Conservation (phyloP, 1,139 yeast genomes). For the Cylindricascospora bacillispora region DNA sequence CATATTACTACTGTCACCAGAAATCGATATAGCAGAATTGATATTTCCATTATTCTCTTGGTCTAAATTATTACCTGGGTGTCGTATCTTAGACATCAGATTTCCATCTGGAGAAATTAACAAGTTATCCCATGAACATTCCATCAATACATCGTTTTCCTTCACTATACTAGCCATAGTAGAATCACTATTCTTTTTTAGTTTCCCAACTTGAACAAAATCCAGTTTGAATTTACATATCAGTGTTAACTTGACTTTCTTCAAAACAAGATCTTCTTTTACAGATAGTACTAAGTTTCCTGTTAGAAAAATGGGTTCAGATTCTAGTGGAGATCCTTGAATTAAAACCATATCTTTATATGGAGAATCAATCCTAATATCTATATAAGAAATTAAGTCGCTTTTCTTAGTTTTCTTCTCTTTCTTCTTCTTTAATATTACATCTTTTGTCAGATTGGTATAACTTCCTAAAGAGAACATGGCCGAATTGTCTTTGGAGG, state of each 20-base stretch:
- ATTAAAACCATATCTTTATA: slow-evolving; percentile 43
- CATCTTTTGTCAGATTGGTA: too few relatives aligned
- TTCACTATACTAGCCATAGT: slow-evolving; percentile 34
- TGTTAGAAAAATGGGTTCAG: slow-evolving; percentile 38
- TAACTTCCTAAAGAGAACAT: too few relatives aligned
- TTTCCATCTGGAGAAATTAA: slow-evolving; percentile 36
- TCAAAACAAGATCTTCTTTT: slow-evolving; percentile 39
- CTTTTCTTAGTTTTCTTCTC: too few relatives aligned
- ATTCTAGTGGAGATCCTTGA: slow-evolving; percentile 46
- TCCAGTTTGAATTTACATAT: slow-evolving; percentile 45
- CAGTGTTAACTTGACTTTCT: slow-evolving; percentile 34
- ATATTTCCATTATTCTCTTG: slow-evolving; percentile 2
- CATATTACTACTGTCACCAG: slow-evolving; percentile 3
- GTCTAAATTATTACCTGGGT: background rate
- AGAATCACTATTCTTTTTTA: slow-evolving; percentile 27
- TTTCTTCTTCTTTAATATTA: slow-evolving; percentile 39
- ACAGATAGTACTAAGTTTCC: slow-evolving; percentile 48
- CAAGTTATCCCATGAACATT: slow-evolving; percentile 49
- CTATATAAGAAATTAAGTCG: slow-evolving; percentile 20
- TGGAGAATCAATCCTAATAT: slow-evolving; percentile 34
- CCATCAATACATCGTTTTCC: slow-evolving; percentile 39
- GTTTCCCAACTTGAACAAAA: slow-evolving; percentile 31
- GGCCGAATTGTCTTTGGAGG: too few relatives aligned
- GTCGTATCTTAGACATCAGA: slow-evolving; percentile 21
- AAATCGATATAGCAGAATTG: background rate